Base-by-base conservation (phyloP, 1,284 basidiomycete genomes). In the Wolfiporia cocos region DNA sequence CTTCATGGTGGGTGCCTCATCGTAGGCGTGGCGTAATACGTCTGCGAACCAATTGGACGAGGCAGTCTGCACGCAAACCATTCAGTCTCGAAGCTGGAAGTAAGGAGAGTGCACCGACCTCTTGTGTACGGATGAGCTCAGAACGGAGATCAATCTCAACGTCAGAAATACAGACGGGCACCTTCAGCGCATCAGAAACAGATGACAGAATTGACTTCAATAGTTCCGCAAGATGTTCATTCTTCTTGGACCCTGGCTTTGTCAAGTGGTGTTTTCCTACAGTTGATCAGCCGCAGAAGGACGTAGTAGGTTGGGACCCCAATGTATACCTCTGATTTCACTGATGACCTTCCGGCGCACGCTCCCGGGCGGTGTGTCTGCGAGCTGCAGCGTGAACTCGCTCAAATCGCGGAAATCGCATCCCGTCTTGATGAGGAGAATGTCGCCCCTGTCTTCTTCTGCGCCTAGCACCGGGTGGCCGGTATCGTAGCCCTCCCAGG, bases 1-100 rank as follows among this genome's bases (percentile, higher is more conserved):
- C 18, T 70, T 74, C 52, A 79, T 62, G 38, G 70, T 73, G 40
- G 86, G 63, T 3, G 78, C 77, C 55, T 92, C 90, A 47, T 94
- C 92, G 55, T 93, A 95, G 1, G 87, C 78, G 58, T 92, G 86
- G 47, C 88, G 70, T 22, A 92, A 62, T 22, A 94, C 81, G 60
- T 96, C 92, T 1, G 91, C 86, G 43, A 93, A 82, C 84, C 90
- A 92, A 58, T 95, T 89, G n/a, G 81, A 85, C 7, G 85, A 70
- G 0, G 85, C 84, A 14, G 83, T 84, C 80, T 95, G 9, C 34
- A 28, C n/a, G 14, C 9, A 29, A n/a, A n/a, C 9, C 19, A 22
- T 5, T 18, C 14, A 21, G 32, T 17, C 22, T 24, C 26, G 26
- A 21, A 12, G 28, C n/a, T 31, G 35, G 5, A 15, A 5, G 37